Conservation (phyloP, 805 yeast species). For the Priceomyces castillae region DNA sequence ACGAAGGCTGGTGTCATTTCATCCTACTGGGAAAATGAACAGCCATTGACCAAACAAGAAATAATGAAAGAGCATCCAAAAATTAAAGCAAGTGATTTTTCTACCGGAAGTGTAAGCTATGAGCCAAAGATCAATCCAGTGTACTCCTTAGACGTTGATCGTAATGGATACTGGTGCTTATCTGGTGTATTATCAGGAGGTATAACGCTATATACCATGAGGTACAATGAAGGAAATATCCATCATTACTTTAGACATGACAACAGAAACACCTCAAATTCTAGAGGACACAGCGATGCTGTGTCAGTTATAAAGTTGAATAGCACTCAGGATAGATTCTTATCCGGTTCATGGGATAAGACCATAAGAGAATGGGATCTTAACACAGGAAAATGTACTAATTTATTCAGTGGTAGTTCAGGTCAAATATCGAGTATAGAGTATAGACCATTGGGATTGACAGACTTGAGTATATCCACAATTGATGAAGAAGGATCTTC, state of each 20-base stretch:
- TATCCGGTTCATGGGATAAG: conserved; percentile 93
- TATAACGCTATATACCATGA: conserved; percentile 74
- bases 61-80: conserved; percentile 33
- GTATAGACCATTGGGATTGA: conserved; percentile 60
- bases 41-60: conserved; percentile 58
- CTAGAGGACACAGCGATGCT: conserved; percentile 61
- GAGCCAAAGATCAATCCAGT: conserved; percentile 79
- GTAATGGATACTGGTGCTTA: conserved; percentile 78
- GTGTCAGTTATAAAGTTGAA: conserved; percentile 71
- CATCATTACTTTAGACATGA: conserved; percentile 62
- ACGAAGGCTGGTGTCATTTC: conserved; percentile 77
- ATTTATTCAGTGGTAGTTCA: conserved; percentile 52
- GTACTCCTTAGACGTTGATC: conserved; percentile 79
- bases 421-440: conserved; percentile 81
- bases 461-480: conserved; percentile 37
- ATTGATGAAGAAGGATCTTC: conserved; percentile 13
- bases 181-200: conserved; percentile 86
- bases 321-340: conserved; percentile 55
- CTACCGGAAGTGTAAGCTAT: conserved; percentile 38
- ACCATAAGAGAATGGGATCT: conserved; percentile 81
- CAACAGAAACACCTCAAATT: conserved; percentile 25
- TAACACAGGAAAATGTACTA: conserved; percentile 57
- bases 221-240: conserved; percentile 78
- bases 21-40: conserved; percentile 96
- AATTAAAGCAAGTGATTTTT: conserved; percentile 33